A percentile compares a stretch with the other conserved stretches of the same genome.
These are phyloP conservation scores for Darksidea phi DNA, from an alignment of 495 filamentous ascomycete species.

Conservation along the genomic window DNA sequence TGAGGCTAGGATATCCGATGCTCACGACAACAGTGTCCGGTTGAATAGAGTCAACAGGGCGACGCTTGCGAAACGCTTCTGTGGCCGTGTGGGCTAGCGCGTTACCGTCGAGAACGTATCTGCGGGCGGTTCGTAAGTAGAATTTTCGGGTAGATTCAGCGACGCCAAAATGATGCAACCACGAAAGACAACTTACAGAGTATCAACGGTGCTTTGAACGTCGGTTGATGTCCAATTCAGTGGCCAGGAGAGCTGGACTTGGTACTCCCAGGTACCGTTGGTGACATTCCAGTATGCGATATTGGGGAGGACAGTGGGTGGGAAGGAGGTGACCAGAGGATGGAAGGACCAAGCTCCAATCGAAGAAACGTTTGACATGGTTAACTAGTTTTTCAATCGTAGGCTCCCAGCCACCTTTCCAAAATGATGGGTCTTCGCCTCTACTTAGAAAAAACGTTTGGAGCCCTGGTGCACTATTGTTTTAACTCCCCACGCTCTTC, in stretches of 20 bases:
- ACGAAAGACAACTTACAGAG: constrained; percentile 19
- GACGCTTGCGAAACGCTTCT: constrained; percentile 29
- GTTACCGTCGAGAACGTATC: constrained; percentile 31
- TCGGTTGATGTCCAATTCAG: constrained; percentile 25
- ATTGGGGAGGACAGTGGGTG: constrained; percentile 18
- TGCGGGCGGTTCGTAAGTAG: too few species aligned
- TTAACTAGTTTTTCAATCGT: too few species aligned
- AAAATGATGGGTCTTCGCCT: too few species aligned
- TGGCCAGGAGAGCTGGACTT: constrained; percentile 21
- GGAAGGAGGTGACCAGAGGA: constrained; percentile 18
- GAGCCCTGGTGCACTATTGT: too few species aligned
- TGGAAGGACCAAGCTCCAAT: constrained; percentile 26
- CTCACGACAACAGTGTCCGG: constrained; percentile 23
- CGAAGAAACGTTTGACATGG: constrained; percentile 13
- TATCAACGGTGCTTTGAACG: constrained; percentile 18
- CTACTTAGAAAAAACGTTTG: too few species aligned
- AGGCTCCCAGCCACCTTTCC: too few species aligned
- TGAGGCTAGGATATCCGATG: constrained; percentile 19
- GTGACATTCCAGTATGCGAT: constrained; percentile 15
- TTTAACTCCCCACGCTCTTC: too few species aligned
- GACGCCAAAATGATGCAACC: too few species aligned
- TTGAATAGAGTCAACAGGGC: constrained; percentile 20
- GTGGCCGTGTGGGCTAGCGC: constrained; percentile 20
- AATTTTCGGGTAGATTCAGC: too few species aligned
- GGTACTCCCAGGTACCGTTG: constrained; percentile 25